Evolutionary conservation across 441 rosid genomes (phyloP).

Genomic region (Hura crepitans): DNA sequence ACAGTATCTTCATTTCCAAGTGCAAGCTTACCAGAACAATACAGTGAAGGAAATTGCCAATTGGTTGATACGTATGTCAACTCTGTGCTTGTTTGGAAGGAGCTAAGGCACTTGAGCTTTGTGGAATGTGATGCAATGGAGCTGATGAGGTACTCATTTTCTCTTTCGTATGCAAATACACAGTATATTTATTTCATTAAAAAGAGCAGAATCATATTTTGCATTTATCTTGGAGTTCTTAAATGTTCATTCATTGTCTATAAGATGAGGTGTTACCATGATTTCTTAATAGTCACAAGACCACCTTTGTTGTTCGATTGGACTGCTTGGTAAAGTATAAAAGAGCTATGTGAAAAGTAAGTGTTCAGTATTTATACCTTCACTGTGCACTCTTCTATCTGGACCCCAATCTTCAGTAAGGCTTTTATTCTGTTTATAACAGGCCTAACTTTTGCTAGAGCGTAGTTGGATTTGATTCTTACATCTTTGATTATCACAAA

Average conservation of each 20-base stretch:
- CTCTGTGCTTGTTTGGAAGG: constrained; percentile 24
- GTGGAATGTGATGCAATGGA: constrained; percentile 32
- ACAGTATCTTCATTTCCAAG: constrained; percentile 68
- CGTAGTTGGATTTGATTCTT: neutral
- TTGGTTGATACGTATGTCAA: constrained; percentile 16
- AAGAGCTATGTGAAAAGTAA: neutral
- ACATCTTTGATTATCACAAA: neutral
- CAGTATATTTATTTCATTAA: neutral
- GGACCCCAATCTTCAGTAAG: neutral
- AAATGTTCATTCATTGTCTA: neutral
- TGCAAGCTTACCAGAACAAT: constrained; percentile 80
- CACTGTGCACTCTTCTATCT: too few species aligned
- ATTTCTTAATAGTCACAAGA: neutral
- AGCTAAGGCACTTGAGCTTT: constrained; percentile 38
- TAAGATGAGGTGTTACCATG: neutral
- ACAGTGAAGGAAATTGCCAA: constrained; percentile 36
- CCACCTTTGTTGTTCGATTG: neutral
- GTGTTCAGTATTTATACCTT: too few species aligned
- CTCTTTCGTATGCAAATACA: neutral
- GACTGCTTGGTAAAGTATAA: neutral
- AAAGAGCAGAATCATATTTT: neutral
- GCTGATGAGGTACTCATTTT: neutral
- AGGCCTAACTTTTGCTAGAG: too few species aligned
- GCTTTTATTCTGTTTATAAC: too few species aligned
- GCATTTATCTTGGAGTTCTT: neutral